These are phyloP conservation scores for Xerocomus spinulosus DNA, from an alignment of 768 basidiomycete genomes.

Conservation along the genomic window DNA sequence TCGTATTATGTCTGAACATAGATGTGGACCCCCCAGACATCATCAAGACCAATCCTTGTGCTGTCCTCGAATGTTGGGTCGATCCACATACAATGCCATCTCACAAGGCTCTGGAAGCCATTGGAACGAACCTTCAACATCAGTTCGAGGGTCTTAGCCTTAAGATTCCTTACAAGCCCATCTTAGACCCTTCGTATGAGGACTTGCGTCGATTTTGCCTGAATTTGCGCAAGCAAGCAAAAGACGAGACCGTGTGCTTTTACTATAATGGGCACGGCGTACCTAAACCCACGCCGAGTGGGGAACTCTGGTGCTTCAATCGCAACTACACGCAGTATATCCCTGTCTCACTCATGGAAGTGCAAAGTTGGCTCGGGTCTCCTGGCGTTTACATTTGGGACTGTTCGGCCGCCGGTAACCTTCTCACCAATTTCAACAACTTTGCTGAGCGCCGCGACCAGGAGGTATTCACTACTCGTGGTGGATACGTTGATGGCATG, in stretches of 20 bases:
- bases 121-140: constrained; percentile 87
- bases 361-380: constrained; percentile 90
- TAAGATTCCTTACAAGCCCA: constrained; percentile 91
- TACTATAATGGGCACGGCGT: constrained; percentile 99
- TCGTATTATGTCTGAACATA: constrained; percentile 93
- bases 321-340: constrained; percentile 97
- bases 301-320: constrained; percentile 99
- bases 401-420: constrained; percentile 94
- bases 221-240: constrained; percentile 78
- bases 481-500: constrained; percentile 53
- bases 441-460: constrained; percentile 74
- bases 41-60: constrained; percentile 95
- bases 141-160: constrained; percentile 95
- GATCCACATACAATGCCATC: constrained; percentile 92
- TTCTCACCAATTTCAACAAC: constrained; percentile 82
- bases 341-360: constrained; percentile 88
- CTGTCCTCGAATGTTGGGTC: constrained; percentile 94
- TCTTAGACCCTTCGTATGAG: constrained; percentile 92
- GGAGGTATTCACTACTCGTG: constrained; percentile 54
- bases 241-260: constrained; percentile 90
- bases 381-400: constrained; percentile 99
- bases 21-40: constrained; percentile 97
- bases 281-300: constrained; percentile 90
- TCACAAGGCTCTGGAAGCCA: constrained; percentile 89
- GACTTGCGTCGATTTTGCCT: constrained; percentile 87